Conservation (phyloP, 148 eudicot species). For the Diospyros lotus region DNA sequence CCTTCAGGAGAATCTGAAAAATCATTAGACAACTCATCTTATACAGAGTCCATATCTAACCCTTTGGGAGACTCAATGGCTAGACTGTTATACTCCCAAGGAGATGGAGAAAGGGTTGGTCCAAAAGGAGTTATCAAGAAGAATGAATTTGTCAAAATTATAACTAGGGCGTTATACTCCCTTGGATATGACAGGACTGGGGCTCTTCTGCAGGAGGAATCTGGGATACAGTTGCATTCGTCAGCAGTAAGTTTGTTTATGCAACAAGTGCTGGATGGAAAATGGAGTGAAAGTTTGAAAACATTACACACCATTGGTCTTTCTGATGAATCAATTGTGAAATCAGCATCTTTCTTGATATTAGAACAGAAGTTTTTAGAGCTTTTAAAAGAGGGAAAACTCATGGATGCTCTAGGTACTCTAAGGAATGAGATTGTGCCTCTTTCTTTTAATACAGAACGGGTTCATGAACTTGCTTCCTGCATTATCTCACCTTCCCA, state of each 20-base stretch:
- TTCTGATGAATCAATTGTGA: conserved; percentile 32
- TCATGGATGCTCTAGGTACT: conserved; percentile 54
- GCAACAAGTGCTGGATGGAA: conserved; percentile 57
- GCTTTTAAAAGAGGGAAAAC: conserved; percentile 42
- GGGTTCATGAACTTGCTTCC: conserved; percentile 55
- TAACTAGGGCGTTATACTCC: conserved; percentile 58
- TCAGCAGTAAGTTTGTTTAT: conserved; percentile 38
- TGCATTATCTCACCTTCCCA: conserved; percentile 20
- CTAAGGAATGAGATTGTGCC: conserved; percentile 72
- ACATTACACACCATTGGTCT: conserved; percentile 53
- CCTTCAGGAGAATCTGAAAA: conserved; percentile 35
- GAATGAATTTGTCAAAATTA: conserved; percentile 56
- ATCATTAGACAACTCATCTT: conserved; percentile 26
- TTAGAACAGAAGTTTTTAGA: conserved; percentile 73
- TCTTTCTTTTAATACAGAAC: conserved; percentile 35
- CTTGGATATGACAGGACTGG: conserved; percentile 62
- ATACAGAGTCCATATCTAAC: conserved; percentile 23
- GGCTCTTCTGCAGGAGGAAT: conserved; percentile 58
- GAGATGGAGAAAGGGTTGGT: conserved; percentile 60
- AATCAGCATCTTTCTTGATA: conserved; percentile 59
- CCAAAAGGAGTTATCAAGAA: conserved; percentile 60
- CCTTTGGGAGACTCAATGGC: conserved; percentile 63
- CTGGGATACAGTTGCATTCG: conserved; percentile 54
- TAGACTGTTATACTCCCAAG: conserved; percentile 47
- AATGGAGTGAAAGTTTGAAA: conserved; percentile 62